Percentiles rank a stretch among this genome's conserved stretches.
Evolutionary conservation across 305 asterid genomes (phyloP).

Genomic region (Salvia sclarea): DNA sequence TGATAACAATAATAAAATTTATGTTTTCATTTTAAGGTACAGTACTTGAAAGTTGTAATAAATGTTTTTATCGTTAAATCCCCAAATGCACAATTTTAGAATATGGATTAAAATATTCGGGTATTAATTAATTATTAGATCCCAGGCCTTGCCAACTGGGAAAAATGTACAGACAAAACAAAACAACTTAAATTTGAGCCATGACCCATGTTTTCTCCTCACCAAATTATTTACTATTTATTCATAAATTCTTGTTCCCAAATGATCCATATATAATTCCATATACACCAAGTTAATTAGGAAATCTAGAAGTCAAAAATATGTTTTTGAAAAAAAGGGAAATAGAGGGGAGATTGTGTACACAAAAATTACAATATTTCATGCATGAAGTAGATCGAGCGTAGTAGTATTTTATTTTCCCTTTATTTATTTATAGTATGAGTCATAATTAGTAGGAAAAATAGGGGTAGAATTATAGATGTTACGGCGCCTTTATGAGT

Average conservation of each 20-base stretch:
- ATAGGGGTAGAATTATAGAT: not conserved
- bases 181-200: slow-evolving; percentile 30
- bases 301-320: not conserved
- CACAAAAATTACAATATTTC: too few relatives aligned
- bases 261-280: not conserved
- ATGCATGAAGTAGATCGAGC: not conserved
- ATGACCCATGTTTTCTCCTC: slow-evolving; percentile 35
- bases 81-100: not conserved
- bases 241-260: not conserved
- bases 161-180: slow-evolving; percentile 29
- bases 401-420: too few relatives aligned
- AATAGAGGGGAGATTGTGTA: too few relatives aligned
- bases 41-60: not conserved
- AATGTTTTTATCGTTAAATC: not conserved
- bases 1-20: not conserved
- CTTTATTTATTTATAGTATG: too few relatives aligned
- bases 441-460: not conserved
- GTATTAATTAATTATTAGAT: not conserved
- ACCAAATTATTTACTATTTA: slow-evolving; percentile 23
- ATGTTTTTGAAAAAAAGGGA: not conserved
- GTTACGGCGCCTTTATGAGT: not conserved
- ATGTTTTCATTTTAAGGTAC: not conserved
- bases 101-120: not conserved
- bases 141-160: slow-evolving; percentile 23
- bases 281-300: not conserved